phyloP scores from a whole-genome alignment of 441 rosid species.

The Corymbia calophylla region DNA sequence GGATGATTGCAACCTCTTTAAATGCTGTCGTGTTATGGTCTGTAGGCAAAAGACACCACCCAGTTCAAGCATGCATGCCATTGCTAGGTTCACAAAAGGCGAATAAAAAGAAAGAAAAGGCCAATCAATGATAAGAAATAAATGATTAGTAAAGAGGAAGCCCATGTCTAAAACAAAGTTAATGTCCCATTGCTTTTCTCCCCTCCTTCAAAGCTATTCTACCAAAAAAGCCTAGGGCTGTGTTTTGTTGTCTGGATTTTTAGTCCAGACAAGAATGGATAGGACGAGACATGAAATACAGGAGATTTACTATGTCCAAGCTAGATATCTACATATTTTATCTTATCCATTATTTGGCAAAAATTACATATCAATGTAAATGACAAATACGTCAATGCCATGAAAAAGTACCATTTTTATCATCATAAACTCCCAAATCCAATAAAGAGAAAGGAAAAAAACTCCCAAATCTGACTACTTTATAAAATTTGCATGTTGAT shows the following conservation, averaged over 20 bases:
- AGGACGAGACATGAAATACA: neutral
- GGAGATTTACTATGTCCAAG: neutral
- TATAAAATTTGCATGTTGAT: neutral
- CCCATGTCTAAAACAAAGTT: neutral
- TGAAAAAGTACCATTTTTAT: neutral
- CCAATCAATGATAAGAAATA: neutral
- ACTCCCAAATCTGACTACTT: neutral
- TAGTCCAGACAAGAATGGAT: neutral
- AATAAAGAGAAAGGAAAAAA: neutral
- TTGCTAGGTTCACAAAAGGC: neutral
- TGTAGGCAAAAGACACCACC: slow-evolving; percentile 10
- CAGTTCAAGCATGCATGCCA: neutral
- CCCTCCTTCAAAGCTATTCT: neutral
- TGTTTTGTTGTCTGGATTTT: neutral
- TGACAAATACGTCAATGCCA: neutral
- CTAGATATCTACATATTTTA: neutral
- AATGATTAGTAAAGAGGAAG: neutral
- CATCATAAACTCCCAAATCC: neutral
- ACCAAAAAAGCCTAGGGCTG: neutral
- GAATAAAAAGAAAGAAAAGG: neutral
- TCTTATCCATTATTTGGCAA: neutral
- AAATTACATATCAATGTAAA: neutral
- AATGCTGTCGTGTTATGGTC: slow-evolving; percentile 90
- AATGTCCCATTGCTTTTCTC: neutral
- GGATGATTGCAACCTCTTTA: slow-evolving; percentile 91